phyloP scores from a whole-genome alignment of 805 yeast species.

The Spathaspora gorwiae region DNA sequence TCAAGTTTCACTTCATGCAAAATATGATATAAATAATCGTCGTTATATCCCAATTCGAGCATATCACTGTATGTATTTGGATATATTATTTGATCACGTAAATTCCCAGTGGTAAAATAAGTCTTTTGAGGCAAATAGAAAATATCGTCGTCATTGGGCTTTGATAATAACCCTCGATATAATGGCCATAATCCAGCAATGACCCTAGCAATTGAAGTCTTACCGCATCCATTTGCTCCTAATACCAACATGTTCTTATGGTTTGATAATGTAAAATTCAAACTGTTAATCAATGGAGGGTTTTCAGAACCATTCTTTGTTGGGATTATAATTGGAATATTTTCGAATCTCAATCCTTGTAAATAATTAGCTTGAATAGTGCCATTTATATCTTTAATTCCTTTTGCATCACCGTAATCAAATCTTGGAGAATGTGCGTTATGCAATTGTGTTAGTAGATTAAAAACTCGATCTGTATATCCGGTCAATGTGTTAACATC shows the following conservation, averaged over 20 bases:
- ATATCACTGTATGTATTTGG: conserved; percentile 78
- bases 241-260: conserved; percentile 69
- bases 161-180: conserved; percentile 75
- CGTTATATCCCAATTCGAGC: conserved; percentile 66
- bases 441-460: conserved; percentile 70
- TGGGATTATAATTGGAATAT: conserved; percentile 79
- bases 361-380: conserved; percentile 72
- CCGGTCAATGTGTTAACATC: conserved; percentile 90
- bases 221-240: conserved; percentile 89
- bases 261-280: conserved; percentile 54
- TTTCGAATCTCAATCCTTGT: conserved; percentile 74
- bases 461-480: conserved; percentile 80
- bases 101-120: conserved; percentile 75
- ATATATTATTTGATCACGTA: conserved; percentile 87
- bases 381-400: conserved; percentile 57
- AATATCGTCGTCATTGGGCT: conserved; percentile 66
- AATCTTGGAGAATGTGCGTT: conserved; percentile 67
- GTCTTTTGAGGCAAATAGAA: conserved; percentile 82
- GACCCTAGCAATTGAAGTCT: conserved; percentile 78
- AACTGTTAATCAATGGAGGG: conserved; percentile 50
- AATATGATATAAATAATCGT: conserved; percentile 62
- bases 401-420: conserved; percentile 44
- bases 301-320: conserved; percentile 57
- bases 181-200: conserved; percentile 91
- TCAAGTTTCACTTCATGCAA: conserved; percentile 75